These are phyloP conservation scores for Rachicladosporium sp. DNA, from an alignment of 2,329 filamentous ascomycete species.

Conservation along the genomic window DNA sequence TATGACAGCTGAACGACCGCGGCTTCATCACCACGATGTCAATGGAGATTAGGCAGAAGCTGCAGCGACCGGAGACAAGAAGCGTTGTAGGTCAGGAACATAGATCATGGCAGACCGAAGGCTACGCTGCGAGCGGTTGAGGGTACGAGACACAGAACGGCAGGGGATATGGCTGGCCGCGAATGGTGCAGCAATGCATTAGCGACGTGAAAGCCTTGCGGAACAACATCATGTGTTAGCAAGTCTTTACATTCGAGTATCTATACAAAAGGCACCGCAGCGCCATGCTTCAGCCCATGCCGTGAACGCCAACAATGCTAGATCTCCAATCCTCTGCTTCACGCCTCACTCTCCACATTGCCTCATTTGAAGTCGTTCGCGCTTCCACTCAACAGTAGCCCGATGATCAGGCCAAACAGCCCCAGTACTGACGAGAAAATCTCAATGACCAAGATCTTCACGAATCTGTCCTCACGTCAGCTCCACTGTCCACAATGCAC, in stretches of 20 bases:
- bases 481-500: neutral
- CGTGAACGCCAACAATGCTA: conserved; percentile 6
- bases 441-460: conserved; percentile 97
- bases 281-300: conserved; percentile 1
- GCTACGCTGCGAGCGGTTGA: too few relatives aligned
- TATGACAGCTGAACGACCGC: too few relatives aligned
- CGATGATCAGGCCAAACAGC: conserved; percentile 91
- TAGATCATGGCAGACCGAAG: too few relatives aligned
- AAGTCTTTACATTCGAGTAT: conserved; percentile 5
- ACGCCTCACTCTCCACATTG: neutral
- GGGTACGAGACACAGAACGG: too few relatives aligned
- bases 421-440: conserved; percentile 98
- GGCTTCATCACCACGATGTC: too few relatives aligned
- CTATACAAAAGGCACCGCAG: conserved; percentile 4
- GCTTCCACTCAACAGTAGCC: conserved; percentile 75
- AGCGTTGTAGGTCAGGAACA: too few relatives aligned
- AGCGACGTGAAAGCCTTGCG: too few relatives aligned
- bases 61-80: too few relatives aligned
- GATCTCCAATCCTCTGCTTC: neutral
- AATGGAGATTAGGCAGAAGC: too few relatives aligned
- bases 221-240: neutral
- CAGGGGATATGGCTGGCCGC: too few relatives aligned
- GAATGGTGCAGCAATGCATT: too few relatives aligned
- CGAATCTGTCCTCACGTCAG: conserved; percentile 52
- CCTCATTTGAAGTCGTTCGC: conserved; percentile 54